Base-by-base conservation (phyloP, 495 filamentous ascomycete genomes). In the Aspergillus asperescens region DNA sequence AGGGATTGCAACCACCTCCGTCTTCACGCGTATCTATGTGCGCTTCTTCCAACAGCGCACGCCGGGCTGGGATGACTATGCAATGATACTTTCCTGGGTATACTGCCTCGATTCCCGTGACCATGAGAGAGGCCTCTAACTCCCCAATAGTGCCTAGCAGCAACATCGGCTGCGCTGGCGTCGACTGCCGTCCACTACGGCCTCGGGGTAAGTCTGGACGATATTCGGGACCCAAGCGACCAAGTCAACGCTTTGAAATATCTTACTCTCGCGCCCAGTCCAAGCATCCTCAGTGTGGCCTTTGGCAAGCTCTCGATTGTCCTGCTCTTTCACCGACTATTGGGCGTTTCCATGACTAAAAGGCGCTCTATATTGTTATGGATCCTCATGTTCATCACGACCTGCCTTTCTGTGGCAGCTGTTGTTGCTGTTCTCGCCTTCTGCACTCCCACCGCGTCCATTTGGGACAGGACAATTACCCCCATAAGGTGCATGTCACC, bases 241-340 rank as follows among this genome's bases (percentile, higher is more conserved):
- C 18, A 9, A 45, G 42, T 45, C 42, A 45, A 45, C 13, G 42
- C 27, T n/a, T 13, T 45, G 25, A 45, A 45, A 45, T 45, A 45
- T 18, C 42, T 45, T 12, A 45, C 42, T 19, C 27, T 45, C 13
- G 42, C 42, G 16, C 42, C 42, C 25, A 45, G 25, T 24, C 42
- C 42, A 3, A 45, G 42, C 42, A 45, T 45, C 8, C 42, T 45
- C n/a, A 45, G 42, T 9, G 42, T 45, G 1, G 42, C 27, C 15
- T 2, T 45, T 15, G 42, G 42, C 25, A 45, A 45, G 9, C 23
- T 45, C 24, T 45, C 42, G n/a, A 45, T 45, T 31, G 16, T 45
- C n/a, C 24, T 45, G 1, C 19, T 45, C 25, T 45, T 45, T 12
- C 42, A 45, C 16, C 42, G 42, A 0, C 15, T 45, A 12, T 25